Evolutionary conservation across 2,329 filamentous ascomycete species (phyloP), one percentile per base, ranked within the genome.

Genomic region (Sclerotinia trifoliorum): DNA sequence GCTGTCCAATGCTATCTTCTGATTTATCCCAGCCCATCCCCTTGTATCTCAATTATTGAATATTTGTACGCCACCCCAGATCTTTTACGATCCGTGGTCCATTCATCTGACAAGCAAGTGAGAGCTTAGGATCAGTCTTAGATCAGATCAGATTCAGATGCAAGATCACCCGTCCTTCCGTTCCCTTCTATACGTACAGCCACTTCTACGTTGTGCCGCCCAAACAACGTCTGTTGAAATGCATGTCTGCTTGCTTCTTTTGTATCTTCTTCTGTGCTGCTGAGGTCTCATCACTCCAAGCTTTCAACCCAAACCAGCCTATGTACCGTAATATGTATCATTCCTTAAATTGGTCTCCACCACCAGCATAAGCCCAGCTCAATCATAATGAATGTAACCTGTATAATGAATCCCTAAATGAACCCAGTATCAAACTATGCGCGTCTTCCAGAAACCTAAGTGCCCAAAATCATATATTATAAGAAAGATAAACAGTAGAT

Each of bases 101-200:
- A 49, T 19, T 35, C 58, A 61, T 61, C 42, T 61, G 44, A 61
- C 58, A 49, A 49, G 44, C 19, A 61, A 49, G 21, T 49, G 35
- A 48, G 26, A 49, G 58, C 26, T 35, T 35, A 35, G 58, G 54
- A 44, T 42, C 35, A 42, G 35, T 42, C 13, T 57, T 44, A 57
- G 55, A 57, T 57, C 55, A 57, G 44, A 61, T 61, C 58, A 61
- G 58, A 49, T 61, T 61, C 44, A 61, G 44, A 61, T 61, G 58
- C 58, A 49, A 61, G 58, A 61, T 49, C 58, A 61, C 26, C 44
- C 58, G 58, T 19, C 58, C 44, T 49, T 35, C 58, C 44, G 42
- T 35, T 10, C 44, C 58, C 58, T 32, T 61, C 44, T 48, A 49
- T 48, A 29, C 29, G 29, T 29, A 48, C 44, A 35, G 26, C 44